These are phyloP conservation scores for Silene coronaria DNA, from an alignment of 179 eudicot species.

Conservation along the genomic window DNA sequence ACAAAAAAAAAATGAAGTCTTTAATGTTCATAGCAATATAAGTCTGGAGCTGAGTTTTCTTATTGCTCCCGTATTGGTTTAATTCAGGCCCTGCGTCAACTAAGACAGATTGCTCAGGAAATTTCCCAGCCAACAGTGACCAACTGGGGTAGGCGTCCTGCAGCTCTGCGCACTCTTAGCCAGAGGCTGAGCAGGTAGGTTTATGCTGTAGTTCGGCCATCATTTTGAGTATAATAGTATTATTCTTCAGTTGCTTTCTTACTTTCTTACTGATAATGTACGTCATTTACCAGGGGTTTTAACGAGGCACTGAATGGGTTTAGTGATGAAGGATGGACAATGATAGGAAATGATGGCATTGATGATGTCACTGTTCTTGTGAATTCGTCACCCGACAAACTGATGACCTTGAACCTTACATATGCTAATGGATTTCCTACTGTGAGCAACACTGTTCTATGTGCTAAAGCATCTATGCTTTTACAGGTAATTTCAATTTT, in stretches of 20 bases:
- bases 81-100: conserved; percentile 71
- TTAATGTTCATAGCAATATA: not conserved
- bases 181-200: conserved; percentile 68
- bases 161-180: conserved; percentile 76
- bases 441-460: conserved; percentile 58
- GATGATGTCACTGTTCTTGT: conserved; percentile 89
- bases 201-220: not conserved
- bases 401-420: conserved; percentile 61
- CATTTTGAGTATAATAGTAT: not conserved
- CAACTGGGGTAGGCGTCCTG: conserved; percentile 83
- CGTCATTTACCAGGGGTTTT: conserved; percentile 54
- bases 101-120: conserved; percentile 79
- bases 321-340: conserved; percentile 81
- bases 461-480: conserved; percentile 96
- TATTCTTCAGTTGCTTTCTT: not conserved
- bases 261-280: conserved; percentile 6
- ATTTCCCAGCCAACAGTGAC: conserved; percentile 64
- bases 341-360: conserved; percentile 76
- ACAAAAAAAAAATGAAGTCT: not conserved
- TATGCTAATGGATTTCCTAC: conserved; percentile 68
- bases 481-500: conserved; percentile 48
- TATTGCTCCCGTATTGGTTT: not conserved
- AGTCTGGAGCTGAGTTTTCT: not conserved
- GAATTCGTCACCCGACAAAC: conserved; percentile 71
- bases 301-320: conserved; percentile 88